Base-by-base conservation (phyloP, 768 basidiomycete species). In the Tricholoma matsutake region DNA sequence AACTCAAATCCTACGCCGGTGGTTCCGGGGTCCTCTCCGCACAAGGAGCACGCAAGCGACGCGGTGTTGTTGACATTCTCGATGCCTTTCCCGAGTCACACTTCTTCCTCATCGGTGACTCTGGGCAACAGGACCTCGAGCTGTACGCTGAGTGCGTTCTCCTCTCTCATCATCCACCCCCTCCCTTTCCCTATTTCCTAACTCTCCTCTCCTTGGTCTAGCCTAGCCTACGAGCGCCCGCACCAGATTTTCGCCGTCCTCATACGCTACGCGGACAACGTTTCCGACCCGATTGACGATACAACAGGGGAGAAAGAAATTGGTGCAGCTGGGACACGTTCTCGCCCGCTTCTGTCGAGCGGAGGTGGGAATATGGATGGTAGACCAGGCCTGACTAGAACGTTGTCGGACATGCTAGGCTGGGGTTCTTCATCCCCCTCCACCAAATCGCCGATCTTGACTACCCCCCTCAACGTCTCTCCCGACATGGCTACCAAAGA, bases 91-190 rank as follows among this genome's bases (percentile, higher is more conserved):
- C 86, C 0, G 78, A 85, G 43, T 86, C 91, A 2, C 78, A 75
- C 45, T 97, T 98, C 75, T 73, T 98, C 68, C 83, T 96, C 55
- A 79, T 98, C 43, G 96, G 96, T 6, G 96, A 98, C 71, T 86
- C 88, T 0, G 96, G 96, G 35, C 96, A 98, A 70, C 96, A 97
- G 66, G 96, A 98, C 74, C 75, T 98, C 49, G 95, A 98, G 72
- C 79, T 98, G 1, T 98, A 98, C 71, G 79, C 88, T 13, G 79
- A 85, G 83, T 83, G 65, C 16, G 79, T 71, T 16, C 32, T 39
- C 14, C 35, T 6, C 10, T 16, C 32, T 39, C 14, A 34, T 2
- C 10, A 13, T 13, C 10, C 1, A 11, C 35, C 10, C 35, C 13
- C 13, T 37, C 10, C 13, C 32, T 32, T 37, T 11, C 10, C 35